A percentile compares a stretch with the other conserved stretches of the same genome.
These are phyloP conservation scores for Xylariaceae sp. DNA, from an alignment of 2,329 filamentous ascomycete species.

Conservation along the genomic window DNA sequence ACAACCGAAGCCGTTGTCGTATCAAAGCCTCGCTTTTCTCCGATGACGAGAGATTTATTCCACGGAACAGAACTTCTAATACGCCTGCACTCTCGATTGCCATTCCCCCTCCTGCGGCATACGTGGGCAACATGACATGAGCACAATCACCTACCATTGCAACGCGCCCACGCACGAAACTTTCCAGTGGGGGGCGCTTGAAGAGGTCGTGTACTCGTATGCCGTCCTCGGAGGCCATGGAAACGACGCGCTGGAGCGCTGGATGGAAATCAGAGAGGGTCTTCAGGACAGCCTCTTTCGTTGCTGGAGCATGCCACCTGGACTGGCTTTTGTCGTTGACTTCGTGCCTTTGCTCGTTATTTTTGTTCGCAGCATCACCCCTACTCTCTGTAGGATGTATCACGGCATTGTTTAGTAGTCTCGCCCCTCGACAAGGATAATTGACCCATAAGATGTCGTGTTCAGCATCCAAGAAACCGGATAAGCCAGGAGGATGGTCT, in stretches of 20 bases:
- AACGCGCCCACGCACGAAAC: conserved; percentile 16
- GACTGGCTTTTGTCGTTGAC: background rate
- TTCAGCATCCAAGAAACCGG: conserved; percentile 8
- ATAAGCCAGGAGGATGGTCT: conserved; percentile 12
- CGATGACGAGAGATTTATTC: too few species aligned
- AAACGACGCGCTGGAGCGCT: conserved; percentile 6
- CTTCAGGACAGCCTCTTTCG: conserved; percentile 8
- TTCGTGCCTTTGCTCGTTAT: background rate
- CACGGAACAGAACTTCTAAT: conserved; percentile 9
- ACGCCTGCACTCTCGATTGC: conserved; percentile 16
- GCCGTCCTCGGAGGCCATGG: conserved; percentile 17
- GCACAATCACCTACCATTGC: conserved; percentile 16
- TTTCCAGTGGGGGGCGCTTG: conserved; percentile 12
- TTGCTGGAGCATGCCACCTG: conserved; percentile 8
- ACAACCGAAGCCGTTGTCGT: conserved; percentile 11
- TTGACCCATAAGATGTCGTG: conserved; percentile 12
- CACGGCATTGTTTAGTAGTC: too few species aligned
- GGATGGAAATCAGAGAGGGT: conserved; percentile 16
- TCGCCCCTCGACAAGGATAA: conserved; percentile 17
- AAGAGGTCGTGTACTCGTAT: conserved; percentile 16
- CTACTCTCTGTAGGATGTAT: too few species aligned
- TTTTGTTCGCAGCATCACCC: too few species aligned
- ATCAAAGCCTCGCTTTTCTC: background rate
- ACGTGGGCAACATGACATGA: conserved; percentile 20
- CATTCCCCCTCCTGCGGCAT: conserved; percentile 13